Evolutionary conservation across 2,329 filamentous ascomycete genomes (phyloP), one percentile per base, ranked within the genome.

Genomic region (Penicillium sp.): DNA sequence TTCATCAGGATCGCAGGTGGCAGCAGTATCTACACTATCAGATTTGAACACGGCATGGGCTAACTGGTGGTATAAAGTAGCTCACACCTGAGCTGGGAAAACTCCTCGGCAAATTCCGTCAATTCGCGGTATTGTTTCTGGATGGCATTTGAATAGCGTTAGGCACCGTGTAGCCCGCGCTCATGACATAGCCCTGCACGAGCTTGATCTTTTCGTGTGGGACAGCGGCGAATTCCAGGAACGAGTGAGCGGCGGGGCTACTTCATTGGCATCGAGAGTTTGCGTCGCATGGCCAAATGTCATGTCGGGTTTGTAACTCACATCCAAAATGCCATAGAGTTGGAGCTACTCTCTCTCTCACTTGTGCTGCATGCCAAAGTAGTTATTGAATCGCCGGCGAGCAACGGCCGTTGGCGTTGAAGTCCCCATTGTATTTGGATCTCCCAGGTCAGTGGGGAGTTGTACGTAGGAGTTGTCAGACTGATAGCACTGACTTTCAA

Each of bases 121-220:
- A 91, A 81, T 70, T 90, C 88, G 66, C 91, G 86, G 79, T 97
- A 98, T 76, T 94, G 92, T 51, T 90, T 83, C 81, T 98, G 92
- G 48, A 98, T 89, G 47, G 95, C 93, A 75, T 99, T 98, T 96
- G 92, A 77, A 99, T 97, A 68, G 95, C 94, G 75, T 91, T 96
- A 57, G 95, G 95, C n/a, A 98, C 95, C 2, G 94, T 93, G 76
- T 99, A 97, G 79, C 98, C 94, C 71, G 96, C 90, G 78, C 92
- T 96, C 77, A 99, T 85, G 65, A 98, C 94, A 71, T 91, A 94
- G 72, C 94, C 94, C 80, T 98, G 93, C 22, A 96, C 92, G 57
- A 99, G 90, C 85, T 98, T 98, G 79, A 98, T 91, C 81, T 97
- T 98, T 97, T 79, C 95, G 88, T 58, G 95, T 98, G 65, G 91